These are phyloP conservation scores for Naematelia aurantialba DNA, from an alignment of 768 basidiomycete genomes.

Conservation along the genomic window DNA sequence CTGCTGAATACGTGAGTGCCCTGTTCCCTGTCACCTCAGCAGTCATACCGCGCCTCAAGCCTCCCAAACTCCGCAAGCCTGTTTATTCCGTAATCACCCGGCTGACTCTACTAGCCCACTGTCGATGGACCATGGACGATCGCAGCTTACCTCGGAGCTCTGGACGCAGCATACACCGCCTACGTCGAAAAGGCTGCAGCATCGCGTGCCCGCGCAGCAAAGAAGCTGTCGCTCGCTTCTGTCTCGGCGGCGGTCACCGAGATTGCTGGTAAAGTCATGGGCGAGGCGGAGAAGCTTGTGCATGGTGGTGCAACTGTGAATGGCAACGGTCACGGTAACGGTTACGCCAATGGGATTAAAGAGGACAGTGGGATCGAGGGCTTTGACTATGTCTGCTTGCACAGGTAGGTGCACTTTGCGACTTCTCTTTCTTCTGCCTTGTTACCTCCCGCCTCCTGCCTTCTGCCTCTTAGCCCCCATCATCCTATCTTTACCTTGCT, in stretches of 20 bases:
- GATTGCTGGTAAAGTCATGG: slow-evolving; percentile 46
- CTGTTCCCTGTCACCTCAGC: neutral
- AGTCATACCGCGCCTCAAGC: neutral
- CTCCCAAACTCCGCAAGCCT: neutral
- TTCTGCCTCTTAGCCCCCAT: no score
- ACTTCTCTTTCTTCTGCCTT: no score
- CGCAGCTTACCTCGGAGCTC: slow-evolving; percentile 86
- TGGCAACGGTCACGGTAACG: slow-evolving; percentile 31
- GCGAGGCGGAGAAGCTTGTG: slow-evolving; percentile 31
- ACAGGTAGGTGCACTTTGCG: slow-evolving; percentile 52
- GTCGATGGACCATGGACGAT: slow-evolving; percentile 97
- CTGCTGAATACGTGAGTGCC: slow-evolving; percentile 50
- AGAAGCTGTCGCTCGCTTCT: slow-evolving; percentile 55
- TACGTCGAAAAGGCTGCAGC: slow-evolving; percentile 78
- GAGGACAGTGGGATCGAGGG: slow-evolving; percentile 63
- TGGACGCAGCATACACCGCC: slow-evolving; percentile 80
- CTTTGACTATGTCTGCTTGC: slow-evolving; percentile 92
- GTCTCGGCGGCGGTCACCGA: slow-evolving; percentile 33
- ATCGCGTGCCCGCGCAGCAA: slow-evolving; percentile 50
- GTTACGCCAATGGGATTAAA: slow-evolving; percentile 6
- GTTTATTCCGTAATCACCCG: neutral
- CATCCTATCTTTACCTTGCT: no score
- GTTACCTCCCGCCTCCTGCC: no score
- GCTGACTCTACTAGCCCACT: slow-evolving; percentile 58
- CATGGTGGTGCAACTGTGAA: slow-evolving; percentile 51